Evolutionary conservation across 768 basidiomycete genomes (phyloP).

Genomic region (Chlorophyllum brunneum): DNA sequence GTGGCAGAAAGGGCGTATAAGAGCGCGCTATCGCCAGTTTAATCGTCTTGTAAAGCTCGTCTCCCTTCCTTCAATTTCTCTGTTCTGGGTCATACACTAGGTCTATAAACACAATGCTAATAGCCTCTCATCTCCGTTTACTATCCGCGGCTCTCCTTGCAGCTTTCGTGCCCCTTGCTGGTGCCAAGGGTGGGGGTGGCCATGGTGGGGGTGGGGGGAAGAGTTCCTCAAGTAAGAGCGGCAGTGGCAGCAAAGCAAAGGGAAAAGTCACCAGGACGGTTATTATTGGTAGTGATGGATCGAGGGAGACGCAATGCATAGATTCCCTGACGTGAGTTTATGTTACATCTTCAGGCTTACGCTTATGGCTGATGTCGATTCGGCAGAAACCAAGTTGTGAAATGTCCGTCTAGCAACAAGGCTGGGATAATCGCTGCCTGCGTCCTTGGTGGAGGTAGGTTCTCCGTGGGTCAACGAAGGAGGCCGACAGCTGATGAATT

Average conservation of each 20-base stretch:
- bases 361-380: background rate
- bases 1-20: too few relatives aligned
- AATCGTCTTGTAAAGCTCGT: too few relatives aligned
- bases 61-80: too few relatives aligned
- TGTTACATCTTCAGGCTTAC: constrained; percentile 5
- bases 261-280: background rate
- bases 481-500: background rate
- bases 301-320: background rate
- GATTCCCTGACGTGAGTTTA: constrained; percentile 2
- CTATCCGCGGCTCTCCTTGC: constrained; percentile 1
- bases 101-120: background rate
- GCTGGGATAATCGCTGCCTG: constrained; percentile 3
- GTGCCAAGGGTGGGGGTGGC: constrained; percentile 3
- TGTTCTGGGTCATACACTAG: too few relatives aligned
- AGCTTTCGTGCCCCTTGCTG: background rate
- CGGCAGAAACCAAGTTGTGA: constrained; percentile 2
- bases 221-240: background rate
- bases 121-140: background rate
- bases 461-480: background rate
- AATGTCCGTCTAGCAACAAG: constrained; percentile 3
- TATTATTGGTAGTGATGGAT: background rate
- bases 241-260: too few relatives aligned
- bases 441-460: constrained; percentile 11
- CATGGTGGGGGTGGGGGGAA: background rate
- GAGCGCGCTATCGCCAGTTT: too few relatives aligned